Evolutionary conservation across 2,329 filamentous ascomycete species (phyloP).

Genomic region (Xylaria arbuscula): DNA sequence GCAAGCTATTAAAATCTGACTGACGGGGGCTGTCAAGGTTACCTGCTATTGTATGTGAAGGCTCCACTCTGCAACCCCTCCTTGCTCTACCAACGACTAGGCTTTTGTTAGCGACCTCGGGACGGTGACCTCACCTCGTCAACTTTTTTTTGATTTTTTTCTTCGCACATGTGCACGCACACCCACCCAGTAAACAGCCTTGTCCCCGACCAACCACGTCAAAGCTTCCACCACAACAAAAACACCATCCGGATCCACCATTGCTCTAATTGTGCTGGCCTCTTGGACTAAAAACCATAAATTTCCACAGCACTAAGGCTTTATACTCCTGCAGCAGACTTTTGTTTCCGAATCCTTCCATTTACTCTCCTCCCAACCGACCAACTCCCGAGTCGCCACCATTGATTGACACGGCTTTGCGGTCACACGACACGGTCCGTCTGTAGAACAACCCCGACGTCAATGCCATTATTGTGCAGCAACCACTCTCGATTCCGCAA

Average conservation of each 20-base stretch:
- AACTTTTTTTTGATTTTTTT: conserved; percentile 24
- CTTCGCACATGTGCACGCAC: conserved; percentile 1
- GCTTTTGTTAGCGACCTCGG: conserved; percentile 25
- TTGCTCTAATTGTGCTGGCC: conserved; percentile 9
- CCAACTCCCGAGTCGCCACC: neutral
- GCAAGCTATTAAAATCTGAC: conserved; percentile 7
- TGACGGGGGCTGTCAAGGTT: neutral
- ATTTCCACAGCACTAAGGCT: conserved; percentile 28
- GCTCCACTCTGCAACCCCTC: conserved; percentile 22
- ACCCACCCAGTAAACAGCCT: neutral
- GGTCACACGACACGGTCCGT: conserved; percentile 41
- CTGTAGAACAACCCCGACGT: conserved; percentile 14
- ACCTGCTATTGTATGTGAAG: too few relatives aligned
- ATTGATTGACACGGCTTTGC: conserved; percentile 7
- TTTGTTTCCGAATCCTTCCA: neutral
- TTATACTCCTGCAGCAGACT: conserved; percentile 5
- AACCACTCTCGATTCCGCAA: conserved; percentile 7
- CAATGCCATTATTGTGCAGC: conserved; percentile 15
- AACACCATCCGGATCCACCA: conserved; percentile 25
- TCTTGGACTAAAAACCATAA: conserved; percentile 20
- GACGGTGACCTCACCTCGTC: conserved; percentile 31
- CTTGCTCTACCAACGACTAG: conserved; percentile 19
- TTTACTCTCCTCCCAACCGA: conserved; percentile 1
- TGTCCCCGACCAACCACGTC: conserved; percentile 12
- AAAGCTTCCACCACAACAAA: conserved; percentile 3